Evolutionary conservation across 108 stramenopile species (phyloP), one percentile per base, ranked within the genome.

Genomic region (Schizochytrium sp.): DNA sequence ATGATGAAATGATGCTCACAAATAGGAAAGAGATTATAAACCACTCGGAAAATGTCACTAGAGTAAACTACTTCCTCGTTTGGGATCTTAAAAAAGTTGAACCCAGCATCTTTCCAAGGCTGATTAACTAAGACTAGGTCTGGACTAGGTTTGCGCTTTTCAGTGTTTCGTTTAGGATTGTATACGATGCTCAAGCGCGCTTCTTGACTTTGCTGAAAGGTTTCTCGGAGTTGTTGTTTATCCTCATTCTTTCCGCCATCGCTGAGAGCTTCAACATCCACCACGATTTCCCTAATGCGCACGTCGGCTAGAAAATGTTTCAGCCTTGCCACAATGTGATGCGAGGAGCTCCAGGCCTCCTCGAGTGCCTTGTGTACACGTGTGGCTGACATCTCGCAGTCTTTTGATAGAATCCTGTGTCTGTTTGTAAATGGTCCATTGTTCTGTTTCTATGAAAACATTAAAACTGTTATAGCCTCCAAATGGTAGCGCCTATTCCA

Each of bases 1-100:
- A 69, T 44, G 64, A 69, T 12, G 44, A 69, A 69, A 2, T 69
- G 64, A 5, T 69, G 64, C 12, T 7, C 64, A 44, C 64, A 15
- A 1, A 69, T 69, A 2, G 64, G 64, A 2, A 69, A 69, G 5
- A 69, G 42, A 15, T 69, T 69, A 38, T 44, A 69, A 7, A 69
- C 64, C 42, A 69, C 64, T 38, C 64, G 64, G 0, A 15, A 0
- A 7, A 38, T 15, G 42, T 69, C 64, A 15, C 44, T 15, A 38
- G 40, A 7, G 12, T 44, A 44, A 7, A 69, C 64, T 8, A 69
- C 64, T 3, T 69, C 64, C 42, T 12, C 28, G 12, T 69, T 44
- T 7, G 64, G 64, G 1, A 69, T 44, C 64, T 69, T 69, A 44
- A 69, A 69, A 15, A 69, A 69, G 64, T 69, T 69, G 28, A 69